Base-by-base conservation (phyloP, 257 asterid genomes). In the Nicotiana knightiana region DNA sequence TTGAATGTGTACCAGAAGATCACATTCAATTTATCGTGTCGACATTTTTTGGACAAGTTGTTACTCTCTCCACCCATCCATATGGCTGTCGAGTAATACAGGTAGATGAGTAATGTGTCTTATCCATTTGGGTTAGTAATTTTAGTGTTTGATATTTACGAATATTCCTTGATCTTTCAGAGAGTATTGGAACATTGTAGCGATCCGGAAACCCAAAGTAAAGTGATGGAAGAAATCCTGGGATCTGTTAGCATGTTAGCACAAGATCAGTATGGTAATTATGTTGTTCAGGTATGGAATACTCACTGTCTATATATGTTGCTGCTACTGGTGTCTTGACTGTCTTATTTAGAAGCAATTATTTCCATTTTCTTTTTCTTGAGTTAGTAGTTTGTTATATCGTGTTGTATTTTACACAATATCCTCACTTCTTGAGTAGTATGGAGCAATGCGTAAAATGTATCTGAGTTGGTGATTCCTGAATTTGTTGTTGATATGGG, bases 21-120 rank as follows among this genome's bases (percentile, higher is more conserved):
- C 91, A 90, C 67, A 90, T 95, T 81, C 94, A 95, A 83, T 95
- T 95, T 83, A 89, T 95, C 58, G 89, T 95, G 67, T 54, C 91
- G 13, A 95, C 97, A 21, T 93, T 95, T 87, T 93, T 85, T 82
- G 97, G 90, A 86, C 97, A 95, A 92, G 97, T 95, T 77, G 93
- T 95, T 84, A 90, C 96, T 53, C 97, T 95, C 32, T 95, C 99
- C 32, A 91, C 97, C 66, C 99, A 95, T 87, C 98, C 99, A 46
- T 95, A 95, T 88, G 99, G 99, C 62, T 95, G 99, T 83, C 99
- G 99, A 75, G 99, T 93, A 35, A 91, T 95, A 77, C 99, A 95
- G 95, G 99, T 95, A 82, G 58, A 86, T 55, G 21, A 71, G 57
- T 11, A 63, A 73, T 77, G 53, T 70, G 24, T 48, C 18, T 6